These are phyloP conservation scores for Blastocystis sp. DNA, from an alignment of 352 stramenopile genomes.

Conservation along the genomic window DNA sequence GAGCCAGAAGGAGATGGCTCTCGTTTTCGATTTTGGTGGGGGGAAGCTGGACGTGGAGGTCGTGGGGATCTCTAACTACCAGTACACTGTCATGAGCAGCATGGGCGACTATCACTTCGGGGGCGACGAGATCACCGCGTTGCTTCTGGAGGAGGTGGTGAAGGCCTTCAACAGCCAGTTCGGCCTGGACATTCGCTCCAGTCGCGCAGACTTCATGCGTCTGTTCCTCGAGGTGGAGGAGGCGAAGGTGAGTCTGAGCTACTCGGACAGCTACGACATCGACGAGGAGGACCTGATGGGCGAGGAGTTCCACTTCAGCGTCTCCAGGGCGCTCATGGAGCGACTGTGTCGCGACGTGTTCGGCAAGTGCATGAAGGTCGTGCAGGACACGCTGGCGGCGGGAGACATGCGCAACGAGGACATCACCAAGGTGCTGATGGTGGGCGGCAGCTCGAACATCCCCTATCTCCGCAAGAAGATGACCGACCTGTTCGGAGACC, in stretches of 20 bases:
- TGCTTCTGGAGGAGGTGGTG: background rate
- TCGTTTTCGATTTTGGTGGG: slow-evolving; percentile 71
- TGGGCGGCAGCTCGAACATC: slow-evolving; percentile 26
- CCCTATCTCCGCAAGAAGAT: background rate
- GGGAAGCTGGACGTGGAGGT: slow-evolving; percentile 71
- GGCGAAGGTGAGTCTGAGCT: slow-evolving; percentile 19
- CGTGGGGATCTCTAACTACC: background rate
- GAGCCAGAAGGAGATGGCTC: background rate
- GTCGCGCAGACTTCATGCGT: background rate
- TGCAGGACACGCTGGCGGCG: background rate
- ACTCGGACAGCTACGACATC: background rate
- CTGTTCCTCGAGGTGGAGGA: slow-evolving; percentile 13
- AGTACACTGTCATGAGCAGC: slow-evolving; percentile 71
- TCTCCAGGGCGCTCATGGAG: background rate
- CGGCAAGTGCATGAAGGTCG: background rate
- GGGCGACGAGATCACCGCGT: slow-evolving; percentile 69
- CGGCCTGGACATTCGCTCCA: background rate
- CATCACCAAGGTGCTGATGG: background rate
- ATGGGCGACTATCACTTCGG: slow-evolving; percentile 79
- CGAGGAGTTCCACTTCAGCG: background rate
- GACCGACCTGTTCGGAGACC: background rate
- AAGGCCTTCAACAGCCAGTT: background rate
- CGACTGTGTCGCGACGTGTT: background rate
- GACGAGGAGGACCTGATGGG: background rate
- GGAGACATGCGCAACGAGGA: background rate